Conservation (phyloP, 352 stramenopile genomes). For the Phytophthora capsici region DNA sequence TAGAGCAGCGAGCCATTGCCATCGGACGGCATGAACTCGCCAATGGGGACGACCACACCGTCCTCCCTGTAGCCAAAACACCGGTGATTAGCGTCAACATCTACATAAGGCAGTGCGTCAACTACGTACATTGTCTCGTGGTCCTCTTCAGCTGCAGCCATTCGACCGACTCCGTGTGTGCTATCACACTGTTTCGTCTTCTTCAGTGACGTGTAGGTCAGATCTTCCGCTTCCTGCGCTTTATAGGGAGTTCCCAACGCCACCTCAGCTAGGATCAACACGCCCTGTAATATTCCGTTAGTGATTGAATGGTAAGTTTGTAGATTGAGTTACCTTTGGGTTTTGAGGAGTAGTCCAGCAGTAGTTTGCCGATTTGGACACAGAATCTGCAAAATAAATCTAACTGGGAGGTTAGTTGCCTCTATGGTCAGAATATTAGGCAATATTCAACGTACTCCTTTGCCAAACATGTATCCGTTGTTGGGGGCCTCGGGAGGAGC, state of each 20-base stretch:
- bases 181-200: slow-evolving; percentile 50
- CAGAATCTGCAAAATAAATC: slow-evolving; percentile 89
- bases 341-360: slow-evolving; percentile 75
- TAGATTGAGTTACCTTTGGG: slow-evolving; percentile 38
- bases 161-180: slow-evolving; percentile 58
- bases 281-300: slow-evolving; percentile 31
- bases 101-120: too few relatives aligned
- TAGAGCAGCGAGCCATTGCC: slow-evolving; percentile 64
- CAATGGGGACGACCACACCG: slow-evolving; percentile 61
- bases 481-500: slow-evolving; percentile 79
- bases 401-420: slow-evolving; percentile 12
- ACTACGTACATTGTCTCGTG: slow-evolving; percentile 50
- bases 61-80: slow-evolving; percentile 35
- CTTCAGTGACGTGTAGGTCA: slow-evolving; percentile 57
- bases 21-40: slow-evolving; percentile 58
- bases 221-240: slow-evolving; percentile 58
- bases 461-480: slow-evolving; percentile 88
- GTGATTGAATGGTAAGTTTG: neutral
- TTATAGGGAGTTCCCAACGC: slow-evolving; percentile 57
- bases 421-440: neutral
- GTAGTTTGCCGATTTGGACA: slow-evolving; percentile 86
- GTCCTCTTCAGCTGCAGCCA: slow-evolving; percentile 53
- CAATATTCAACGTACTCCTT: slow-evolving; percentile 61
- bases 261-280: slow-evolving; percentile 73
- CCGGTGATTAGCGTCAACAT: too few relatives aligned